phyloP scores from a whole-genome alignment of 257 asterid genomes.

The Mitragyna speciosa region DNA sequence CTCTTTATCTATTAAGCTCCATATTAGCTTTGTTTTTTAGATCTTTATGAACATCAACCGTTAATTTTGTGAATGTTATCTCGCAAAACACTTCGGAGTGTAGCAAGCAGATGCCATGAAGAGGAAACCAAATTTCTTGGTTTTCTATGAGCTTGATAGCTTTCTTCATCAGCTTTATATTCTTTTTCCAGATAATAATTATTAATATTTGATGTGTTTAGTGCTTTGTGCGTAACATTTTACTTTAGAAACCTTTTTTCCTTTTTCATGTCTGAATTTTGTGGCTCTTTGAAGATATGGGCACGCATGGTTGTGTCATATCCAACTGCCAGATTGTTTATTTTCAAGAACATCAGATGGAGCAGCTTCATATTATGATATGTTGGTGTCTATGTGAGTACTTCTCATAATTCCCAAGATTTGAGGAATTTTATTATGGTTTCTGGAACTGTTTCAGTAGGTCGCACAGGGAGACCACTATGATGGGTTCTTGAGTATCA shows the following conservation, averaged over 20 bases:
- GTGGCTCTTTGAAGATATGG: neutral
- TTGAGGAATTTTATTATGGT: neutral
- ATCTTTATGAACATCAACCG: neutral
- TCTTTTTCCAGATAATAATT: neutral
- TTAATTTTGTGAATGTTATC: slow-evolving; percentile 21
- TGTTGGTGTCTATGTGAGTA: neutral
- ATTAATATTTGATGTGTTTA: neutral
- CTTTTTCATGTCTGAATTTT: neutral
- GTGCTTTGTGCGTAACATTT: neutral
- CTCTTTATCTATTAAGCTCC: neutral
- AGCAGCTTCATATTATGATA: neutral
- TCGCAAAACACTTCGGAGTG: slow-evolving; percentile 29
- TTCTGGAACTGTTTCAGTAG: neutral
- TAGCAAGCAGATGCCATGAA: slow-evolving; percentile 42
- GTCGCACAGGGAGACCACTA: no score
- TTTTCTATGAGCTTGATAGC: slow-evolving; percentile 21
- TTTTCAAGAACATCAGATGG: neutral
- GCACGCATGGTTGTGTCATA: neutral
- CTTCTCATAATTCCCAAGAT: neutral
- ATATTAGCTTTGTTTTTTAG: neutral
- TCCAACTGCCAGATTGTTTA: neutral
- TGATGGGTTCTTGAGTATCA: no score
- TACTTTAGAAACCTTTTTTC: neutral
- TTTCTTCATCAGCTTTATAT: slow-evolving; percentile 9
- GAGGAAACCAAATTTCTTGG: slow-evolving; percentile 32